These are phyloP conservation scores for Nakaseomyces nivariensis DNA, from an alignment of 1,139 yeast genomes.

Conservation along the genomic window DNA sequence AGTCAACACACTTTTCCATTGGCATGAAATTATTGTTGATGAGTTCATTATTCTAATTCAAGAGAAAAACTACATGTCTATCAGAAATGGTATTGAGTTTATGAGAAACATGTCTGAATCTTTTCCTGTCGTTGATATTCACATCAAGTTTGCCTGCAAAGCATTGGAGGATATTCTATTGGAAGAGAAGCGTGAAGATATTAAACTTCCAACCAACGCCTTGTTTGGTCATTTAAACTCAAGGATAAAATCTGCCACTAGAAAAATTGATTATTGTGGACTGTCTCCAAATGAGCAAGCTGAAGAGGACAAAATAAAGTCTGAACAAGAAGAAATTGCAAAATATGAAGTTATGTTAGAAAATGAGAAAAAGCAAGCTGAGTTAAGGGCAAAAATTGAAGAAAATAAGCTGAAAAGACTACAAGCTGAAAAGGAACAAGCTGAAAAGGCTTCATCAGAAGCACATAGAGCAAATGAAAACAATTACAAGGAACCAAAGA, in stretches of 20 bases:
- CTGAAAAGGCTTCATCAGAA: constrained; percentile 2
- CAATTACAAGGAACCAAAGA: constrained; percentile 4
- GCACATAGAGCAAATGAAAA: not conserved
- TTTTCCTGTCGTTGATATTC: constrained; percentile 63
- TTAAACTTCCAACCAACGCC: constrained; percentile 71
- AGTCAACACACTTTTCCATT: constrained; percentile 26
- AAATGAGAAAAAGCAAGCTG: constrained; percentile 26
- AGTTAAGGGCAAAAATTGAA: constrained; percentile 20
- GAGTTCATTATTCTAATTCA: constrained; percentile 42
- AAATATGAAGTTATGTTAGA: constrained; percentile 20
- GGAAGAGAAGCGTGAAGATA: constrained; percentile 65
- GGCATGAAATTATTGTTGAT: constrained; percentile 24
- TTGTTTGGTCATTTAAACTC: constrained; percentile 63
- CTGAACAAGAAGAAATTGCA: constrained; percentile 20
- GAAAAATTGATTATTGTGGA: constrained; percentile 44
- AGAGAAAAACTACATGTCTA: constrained; percentile 58
- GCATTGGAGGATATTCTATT: constrained; percentile 41
- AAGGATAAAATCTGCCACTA: constrained; percentile 46
- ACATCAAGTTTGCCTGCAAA: constrained; percentile 46
- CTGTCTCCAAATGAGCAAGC: constrained; percentile 33
- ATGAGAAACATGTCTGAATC: constrained; percentile 56
- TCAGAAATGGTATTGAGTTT: constrained; percentile 72
- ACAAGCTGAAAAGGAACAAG: constrained; percentile 8
- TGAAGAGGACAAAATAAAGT: constrained; percentile 19
- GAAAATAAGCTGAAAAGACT: constrained; percentile 13